Base-by-base conservation (phyloP, 179 eudicot species). In the Spinacia oleracea region DNA sequence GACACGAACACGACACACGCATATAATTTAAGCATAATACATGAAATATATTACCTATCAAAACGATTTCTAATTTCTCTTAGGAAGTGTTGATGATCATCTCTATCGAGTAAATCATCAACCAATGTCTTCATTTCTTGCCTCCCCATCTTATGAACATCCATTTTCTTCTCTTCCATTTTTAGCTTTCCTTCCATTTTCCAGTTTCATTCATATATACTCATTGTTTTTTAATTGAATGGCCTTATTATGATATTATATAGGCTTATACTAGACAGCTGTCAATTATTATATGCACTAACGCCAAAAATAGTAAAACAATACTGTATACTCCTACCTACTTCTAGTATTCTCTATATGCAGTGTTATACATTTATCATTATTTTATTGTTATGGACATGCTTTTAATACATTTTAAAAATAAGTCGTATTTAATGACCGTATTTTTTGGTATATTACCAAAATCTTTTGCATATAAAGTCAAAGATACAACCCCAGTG, bases 101-200 rank as follows among this genome's bases (percentile, higher is more conserved):
- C 59, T 0, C 8, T 12, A 53, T 12, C 46, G 20, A 72, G 40
- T 20, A 72, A 50, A 34, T 20, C 20, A 31, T 72, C 76, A 51
- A 72, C 63, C 31, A 53, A 72, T 6, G 18, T 21, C 76, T 51
- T 51, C 23, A 21, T 72, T 34, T 34, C 3, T 53, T 68, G n/a
- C 50, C 53, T 68, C 16, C 55, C 53, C 80, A 77, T 38, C 72
- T 51, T 77, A 3, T 51, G 9, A 72, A 72, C 43, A 18, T 34
- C 75, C 18, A 66, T 66, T 21, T 66, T 8, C 70, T 62, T 62
- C 5, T 27, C 66, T 9, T 62, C 4, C 29, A 62, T n/a, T 29
- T 12, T 27, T 3, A 62, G 34, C 66, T 62, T 21, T 29, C 20
- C 71, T 15, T 67, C 45, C 38, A 29, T 31, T 63, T 31, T 25